These are phyloP conservation scores for Leucocoprinus leucothites DNA, from an alignment of 768 basidiomycete species.

Conservation along the genomic window DNA sequence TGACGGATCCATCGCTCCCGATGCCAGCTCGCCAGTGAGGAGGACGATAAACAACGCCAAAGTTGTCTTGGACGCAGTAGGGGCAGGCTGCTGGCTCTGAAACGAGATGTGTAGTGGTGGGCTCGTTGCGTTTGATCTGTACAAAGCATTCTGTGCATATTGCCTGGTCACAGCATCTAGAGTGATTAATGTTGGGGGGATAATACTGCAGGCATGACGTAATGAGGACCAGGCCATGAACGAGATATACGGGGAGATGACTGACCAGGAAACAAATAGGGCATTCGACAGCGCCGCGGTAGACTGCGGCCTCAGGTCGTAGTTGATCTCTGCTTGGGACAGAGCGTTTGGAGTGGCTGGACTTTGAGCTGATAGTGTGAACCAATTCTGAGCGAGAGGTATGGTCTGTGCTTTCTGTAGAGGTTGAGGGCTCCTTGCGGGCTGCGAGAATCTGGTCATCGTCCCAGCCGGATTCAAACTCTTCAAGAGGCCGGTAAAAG, in stretches of 20 bases:
- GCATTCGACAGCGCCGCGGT: conserved; percentile 86
- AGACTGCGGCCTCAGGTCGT: conserved; percentile 77
- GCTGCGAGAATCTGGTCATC: conserved; percentile 83
- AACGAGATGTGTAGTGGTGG: conserved; percentile 91
- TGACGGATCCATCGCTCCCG: conserved; percentile 67
- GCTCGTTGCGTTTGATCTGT: conserved; percentile 96
- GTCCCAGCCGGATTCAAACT: conserved; percentile 87
- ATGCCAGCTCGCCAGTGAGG: conserved; percentile 81
- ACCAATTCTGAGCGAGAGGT: conserved; percentile 43
- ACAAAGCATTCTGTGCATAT: conserved; percentile 99
- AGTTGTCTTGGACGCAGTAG: conserved; percentile 96
- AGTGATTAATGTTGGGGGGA: conserved; percentile 94
- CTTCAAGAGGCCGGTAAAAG: conserved; percentile 94
- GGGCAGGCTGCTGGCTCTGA: conserved; percentile 98
- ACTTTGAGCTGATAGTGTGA: conserved; percentile 30
- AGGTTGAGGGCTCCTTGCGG: conserved; percentile 62
- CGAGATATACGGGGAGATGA: conserved; percentile 28
- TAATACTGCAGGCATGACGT: conserved; percentile 69
- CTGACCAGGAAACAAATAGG: conserved; percentile 94
- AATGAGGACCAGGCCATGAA: conserved; percentile 22
- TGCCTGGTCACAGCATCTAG: conserved; percentile 96
- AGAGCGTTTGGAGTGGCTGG: conserved; percentile 51
- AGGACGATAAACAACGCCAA: conserved; percentile 86
- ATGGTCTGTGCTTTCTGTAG: conserved; percentile 39
- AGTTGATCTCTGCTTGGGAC: conserved; percentile 59